These are phyloP conservation scores for Globisporangium nagaii DNA, from an alignment of 352 stramenopile species.

Conservation along the genomic window DNA sequence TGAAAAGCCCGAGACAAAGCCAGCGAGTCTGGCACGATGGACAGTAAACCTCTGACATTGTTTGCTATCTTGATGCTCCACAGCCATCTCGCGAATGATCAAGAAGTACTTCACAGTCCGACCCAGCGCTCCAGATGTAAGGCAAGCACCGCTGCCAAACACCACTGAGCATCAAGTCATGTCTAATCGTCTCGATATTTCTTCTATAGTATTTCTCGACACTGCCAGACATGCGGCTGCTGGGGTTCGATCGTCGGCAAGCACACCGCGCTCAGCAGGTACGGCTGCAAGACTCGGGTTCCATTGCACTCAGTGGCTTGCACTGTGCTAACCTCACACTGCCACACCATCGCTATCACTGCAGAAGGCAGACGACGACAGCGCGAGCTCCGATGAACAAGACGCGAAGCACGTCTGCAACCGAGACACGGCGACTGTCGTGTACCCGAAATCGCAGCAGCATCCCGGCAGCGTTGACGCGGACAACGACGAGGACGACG, in stretches of 20 bases:
- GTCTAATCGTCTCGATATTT: background rate
- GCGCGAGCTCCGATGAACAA: background rate
- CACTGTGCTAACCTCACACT: too few species aligned
- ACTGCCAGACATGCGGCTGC: conserved; percentile 15
- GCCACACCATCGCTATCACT: background rate
- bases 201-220: conserved; percentile 17
- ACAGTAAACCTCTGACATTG: too few species aligned
- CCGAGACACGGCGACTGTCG: background rate
- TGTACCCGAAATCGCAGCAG: conserved; percentile 5
- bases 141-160: background rate
- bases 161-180: background rate
- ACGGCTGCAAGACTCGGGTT: background rate
- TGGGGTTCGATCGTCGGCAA: conserved; percentile 13
- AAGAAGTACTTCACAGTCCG: background rate
- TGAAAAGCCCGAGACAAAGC: too few species aligned
- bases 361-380: background rate
- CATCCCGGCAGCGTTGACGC: background rate
- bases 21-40: too few species aligned
- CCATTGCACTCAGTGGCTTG: background rate
- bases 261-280: background rate
- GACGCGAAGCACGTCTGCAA: background rate
- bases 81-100: conserved; percentile 5
- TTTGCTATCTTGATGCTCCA: background rate
- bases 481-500: background rate
- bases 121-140: conserved; percentile 1